phyloP scores from a whole-genome alignment of 2,329 filamentous ascomycete species.

The Chaetomium sp. region DNA sequence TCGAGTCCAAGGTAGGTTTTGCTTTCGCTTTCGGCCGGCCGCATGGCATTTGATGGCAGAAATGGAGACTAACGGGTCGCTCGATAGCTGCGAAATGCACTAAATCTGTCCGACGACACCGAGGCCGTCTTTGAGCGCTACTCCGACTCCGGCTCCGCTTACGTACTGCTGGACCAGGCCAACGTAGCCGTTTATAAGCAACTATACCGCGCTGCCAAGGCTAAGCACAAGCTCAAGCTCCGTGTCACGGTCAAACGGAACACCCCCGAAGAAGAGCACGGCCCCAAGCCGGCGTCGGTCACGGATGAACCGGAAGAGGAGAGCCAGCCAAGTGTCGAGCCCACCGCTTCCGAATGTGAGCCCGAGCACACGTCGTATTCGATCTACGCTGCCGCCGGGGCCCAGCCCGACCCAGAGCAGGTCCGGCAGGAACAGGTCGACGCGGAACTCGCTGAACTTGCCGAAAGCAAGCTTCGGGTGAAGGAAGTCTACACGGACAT shows the following conservation, averaged over 20 bases:
- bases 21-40: not conserved
- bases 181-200: slow-evolving; percentile 92
- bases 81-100: slow-evolving; percentile 67
- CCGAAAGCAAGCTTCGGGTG: slow-evolving; percentile 23
- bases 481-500: slow-evolving; percentile 18
- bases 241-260: slow-evolving; percentile 60
- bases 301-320: slow-evolving; percentile 25
- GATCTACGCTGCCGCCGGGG: no score
- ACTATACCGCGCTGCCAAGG: slow-evolving; percentile 93
- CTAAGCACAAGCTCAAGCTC: slow-evolving; percentile 95
- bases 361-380: slow-evolving; percentile 31
- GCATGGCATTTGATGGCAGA: not conserved
- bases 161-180: slow-evolving; percentile 74
- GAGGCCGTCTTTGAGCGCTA: slow-evolving; percentile 82
- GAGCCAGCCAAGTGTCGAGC: slow-evolving; percentile 39
- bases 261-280: slow-evolving; percentile 22
- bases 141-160: slow-evolving; percentile 86
- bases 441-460: no score
- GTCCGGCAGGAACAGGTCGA: no score
- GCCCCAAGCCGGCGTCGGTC: slow-evolving; percentile 3
- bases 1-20: slow-evolving; percentile 80
- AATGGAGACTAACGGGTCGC: slow-evolving; percentile 8
- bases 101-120: slow-evolving; percentile 64
- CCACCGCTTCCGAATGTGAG: slow-evolving; percentile 29
- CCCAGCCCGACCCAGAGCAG: no score